Base-by-base conservation (phyloP, 2,329 filamentous ascomycete species). In the Tolypocladium paradoxum region DNA sequence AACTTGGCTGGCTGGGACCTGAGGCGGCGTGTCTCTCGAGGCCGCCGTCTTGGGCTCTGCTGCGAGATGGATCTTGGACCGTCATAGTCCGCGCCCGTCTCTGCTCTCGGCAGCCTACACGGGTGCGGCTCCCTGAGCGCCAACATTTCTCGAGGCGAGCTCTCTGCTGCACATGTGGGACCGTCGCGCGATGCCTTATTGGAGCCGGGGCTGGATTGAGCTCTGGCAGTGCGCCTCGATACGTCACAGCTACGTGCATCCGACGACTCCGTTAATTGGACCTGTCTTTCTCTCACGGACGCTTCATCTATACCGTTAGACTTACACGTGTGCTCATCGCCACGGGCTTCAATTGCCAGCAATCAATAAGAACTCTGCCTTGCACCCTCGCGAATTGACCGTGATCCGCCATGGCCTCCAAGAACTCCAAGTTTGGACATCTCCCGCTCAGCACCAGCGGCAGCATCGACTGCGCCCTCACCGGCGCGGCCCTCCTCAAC, bases 1-100 rank as follows among this genome's bases (percentile, higher is more conserved):
- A 66, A 67, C 68, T 61, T 60, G 69, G 68, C 67, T 70, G 67
- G 67, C 58, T 65, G 65, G 65, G 61, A 56, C 59, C 16, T 27
- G 20, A 9, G 14, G 11, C 18, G 35, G 22, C 34, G 37, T 48
- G 33, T 24, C 11, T 9, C 8, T 14, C 20, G 37, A 7, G 20
- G 38, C 4, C 4, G 16, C 22, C n/a, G 20, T 29, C 43, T 31
- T 16, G 43, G 43, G 43, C 43, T 35, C 34, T 60, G 66, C 66
- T 76, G 74, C 75, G 61, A 77, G 69, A 77, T 61, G 51, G 59
- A 65, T n/a, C 29, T 49, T 46, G 75, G 74, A 70, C 74, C 74
- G 75, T 77, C 75, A 77, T 77, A 77, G 75, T 77, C 75, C 75
- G 63, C 66, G 74, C 67, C 73, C 67, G 70, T 72, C 66, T 68